Percentiles rank a stretch among this genome's conserved stretches.
phyloP scores from a whole-genome alignment of 176 grass and related monocot genomes.

The Hyparrhenia diplandra region DNA sequence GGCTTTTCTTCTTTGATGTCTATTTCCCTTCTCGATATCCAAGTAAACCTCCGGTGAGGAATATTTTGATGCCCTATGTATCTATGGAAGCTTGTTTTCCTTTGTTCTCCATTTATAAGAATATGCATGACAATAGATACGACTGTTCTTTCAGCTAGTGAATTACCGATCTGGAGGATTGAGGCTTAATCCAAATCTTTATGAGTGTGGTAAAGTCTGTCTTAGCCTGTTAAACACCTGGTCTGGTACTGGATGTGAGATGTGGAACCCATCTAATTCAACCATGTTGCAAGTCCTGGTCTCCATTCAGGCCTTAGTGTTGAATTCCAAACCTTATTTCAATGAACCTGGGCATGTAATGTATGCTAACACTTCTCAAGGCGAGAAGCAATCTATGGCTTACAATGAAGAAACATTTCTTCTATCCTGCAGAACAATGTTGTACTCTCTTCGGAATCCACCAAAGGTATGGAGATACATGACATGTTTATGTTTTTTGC shows the following conservation, averaged over 20 bases:
- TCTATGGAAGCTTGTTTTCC: slow-evolving; percentile 6
- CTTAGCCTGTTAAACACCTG: slow-evolving; percentile 89
- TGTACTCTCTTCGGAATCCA: slow-evolving; percentile 58
- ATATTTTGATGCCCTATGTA: slow-evolving; percentile 8
- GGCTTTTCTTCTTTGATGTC: slow-evolving; percentile 82
- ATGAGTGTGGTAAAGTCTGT: slow-evolving; percentile 66
- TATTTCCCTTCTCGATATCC: slow-evolving; percentile 73
- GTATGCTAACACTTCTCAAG: slow-evolving; percentile 38
- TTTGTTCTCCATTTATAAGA: slow-evolving; percentile 9
- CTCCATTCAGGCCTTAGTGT: slow-evolving; percentile 77
- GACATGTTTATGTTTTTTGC: background rate
- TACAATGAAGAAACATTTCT: slow-evolving; percentile 72
- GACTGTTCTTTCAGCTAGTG: slow-evolving; percentile 54
- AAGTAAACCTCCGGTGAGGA: slow-evolving; percentile 56
- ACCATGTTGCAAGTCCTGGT: slow-evolving; percentile 74
- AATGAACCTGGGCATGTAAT: slow-evolving; percentile 60
- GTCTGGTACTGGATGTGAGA: slow-evolving; percentile 59
- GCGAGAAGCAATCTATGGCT: slow-evolving; percentile 48
- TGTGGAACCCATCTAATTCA: slow-evolving; percentile 56
- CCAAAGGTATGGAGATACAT: slow-evolving; percentile 55
- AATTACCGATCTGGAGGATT: slow-evolving; percentile 76
- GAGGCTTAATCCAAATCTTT: slow-evolving; percentile 83
- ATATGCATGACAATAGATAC: slow-evolving; percentile 13
- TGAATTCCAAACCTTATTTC: slow-evolving; percentile 79
- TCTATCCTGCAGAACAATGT: slow-evolving; percentile 74